Base-by-base conservation (phyloP, 2,329 filamentous ascomycete genomes). In the Diaporthe nobilis region DNA sequence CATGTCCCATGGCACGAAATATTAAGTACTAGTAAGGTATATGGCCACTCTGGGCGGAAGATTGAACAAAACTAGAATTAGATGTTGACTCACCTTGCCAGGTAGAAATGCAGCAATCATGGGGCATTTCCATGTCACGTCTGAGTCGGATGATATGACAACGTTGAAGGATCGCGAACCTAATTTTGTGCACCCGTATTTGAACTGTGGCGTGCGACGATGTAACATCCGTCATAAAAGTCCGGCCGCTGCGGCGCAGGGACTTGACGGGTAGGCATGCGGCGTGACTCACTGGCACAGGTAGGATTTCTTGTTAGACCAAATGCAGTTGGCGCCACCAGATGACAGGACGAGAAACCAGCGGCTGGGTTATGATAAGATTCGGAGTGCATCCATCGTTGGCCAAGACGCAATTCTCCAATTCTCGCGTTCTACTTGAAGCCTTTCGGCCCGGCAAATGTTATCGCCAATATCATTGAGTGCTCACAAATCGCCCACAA, bases 241-340 rank as follows among this genome's bases (percentile, higher is more conserved):
- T n/a, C 13, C 31, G 6, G 31, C 9, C 22, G 22, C 31, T 53
- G 65, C n/a, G 65, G 47, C 65, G n/a, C 65, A 53, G 25, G 9
- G 63, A 10, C 65, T 68, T 68, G 44, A 31, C 63, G 39, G n/a
- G 25, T 25, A 15, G 31, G 51, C 22, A 25, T 22, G 17, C 49
- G 65, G 65, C 65, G 65, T 70, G 65, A 70, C 31, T 68, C 65
- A 68, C 65, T 8, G 1, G 8, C 15, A 8, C 22, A 39, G 34
- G 22, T 25, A 34, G 61, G 61, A 67, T 49, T 67, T 44, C 25
- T 49, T 31, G 42, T 22, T 17, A 28, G 42, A 25, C 42, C 61
- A n/a, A 39, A 39, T 39, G 37, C 12, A 12, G 42, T 22, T 31
- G 42, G 6, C 28, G 37, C 37, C n/a, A 42, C 13, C 13, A 37